phyloP scores from a whole-genome alignment of 1,139 yeast genomes.

The Pichia sp. region DNA sequence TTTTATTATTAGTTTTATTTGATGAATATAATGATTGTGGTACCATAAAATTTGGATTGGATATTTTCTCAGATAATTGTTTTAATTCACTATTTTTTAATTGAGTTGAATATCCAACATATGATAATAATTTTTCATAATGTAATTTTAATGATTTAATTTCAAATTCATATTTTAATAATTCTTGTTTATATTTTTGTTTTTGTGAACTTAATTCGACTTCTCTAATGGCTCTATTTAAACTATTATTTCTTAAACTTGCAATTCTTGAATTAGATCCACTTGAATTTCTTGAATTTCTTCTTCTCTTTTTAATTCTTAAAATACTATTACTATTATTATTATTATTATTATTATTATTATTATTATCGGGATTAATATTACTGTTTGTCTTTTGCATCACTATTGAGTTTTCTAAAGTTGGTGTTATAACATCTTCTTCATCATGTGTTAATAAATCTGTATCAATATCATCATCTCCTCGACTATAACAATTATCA shows the following conservation, averaged over 20 bases:
- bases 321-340: background rate
- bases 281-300: conserved; percentile 3
- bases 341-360: background rate
- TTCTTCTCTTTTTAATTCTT: conserved; percentile 8
- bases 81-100: conserved; percentile 26
- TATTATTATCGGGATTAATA: background rate
- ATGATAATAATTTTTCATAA: conserved; percentile 50
- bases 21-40: background rate
- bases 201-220: conserved; percentile 23
- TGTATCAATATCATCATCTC: too few relatives aligned
- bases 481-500: too few relatives aligned
- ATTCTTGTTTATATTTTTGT: conserved; percentile 40
- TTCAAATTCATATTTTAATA: conserved; percentile 48
- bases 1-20: too few relatives aligned
- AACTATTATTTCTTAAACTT: conserved; percentile 21
- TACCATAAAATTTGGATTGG: background rate
- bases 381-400: too few relatives aligned
- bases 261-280: conserved; percentile 14
- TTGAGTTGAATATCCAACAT: conserved; percentile 53
- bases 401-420: too few relatives aligned
- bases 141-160: conserved; percentile 48
- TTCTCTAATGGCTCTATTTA: conserved; percentile 27
- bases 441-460: too few relatives aligned
- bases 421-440: too few relatives aligned
- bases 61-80: background rate